Conservation (phyloP, 768 basidiomycete species). For the Russula sp. region DNA sequence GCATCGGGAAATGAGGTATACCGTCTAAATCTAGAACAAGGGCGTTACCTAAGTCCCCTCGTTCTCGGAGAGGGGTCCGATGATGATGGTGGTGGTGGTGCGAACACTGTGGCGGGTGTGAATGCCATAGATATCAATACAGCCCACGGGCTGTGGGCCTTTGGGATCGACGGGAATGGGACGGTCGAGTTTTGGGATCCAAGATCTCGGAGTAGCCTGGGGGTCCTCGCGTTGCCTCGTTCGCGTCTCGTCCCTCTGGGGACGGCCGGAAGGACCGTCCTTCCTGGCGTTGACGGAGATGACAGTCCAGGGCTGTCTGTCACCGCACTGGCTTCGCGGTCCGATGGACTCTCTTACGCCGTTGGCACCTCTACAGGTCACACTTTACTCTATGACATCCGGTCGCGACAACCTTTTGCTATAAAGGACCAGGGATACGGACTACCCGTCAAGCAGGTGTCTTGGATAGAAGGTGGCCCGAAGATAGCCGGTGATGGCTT, state of each 20-base stretch:
- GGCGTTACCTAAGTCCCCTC: constrained; percentile 84
- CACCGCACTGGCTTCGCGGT: constrained; percentile 80
- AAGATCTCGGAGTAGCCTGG: constrained; percentile 73
- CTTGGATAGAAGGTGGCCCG: constrained; percentile 87
- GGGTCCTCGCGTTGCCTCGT: constrained; percentile 59
- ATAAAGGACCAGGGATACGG: constrained; percentile 98
- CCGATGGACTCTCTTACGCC: constrained; percentile 90
- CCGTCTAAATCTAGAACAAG: constrained; percentile 93
- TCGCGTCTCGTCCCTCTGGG: constrained; percentile 48
- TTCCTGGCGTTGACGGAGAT: constrained; percentile 41
- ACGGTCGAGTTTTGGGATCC: constrained; percentile 97
- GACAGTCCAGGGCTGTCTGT: constrained; percentile 49
- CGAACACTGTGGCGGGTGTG: constrained; percentile 70
- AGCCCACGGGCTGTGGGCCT: constrained; percentile 84
- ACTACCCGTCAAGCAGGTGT: constrained; percentile 75
- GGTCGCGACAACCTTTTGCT: constrained; percentile 77
- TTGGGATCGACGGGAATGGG: constrained; percentile 84
- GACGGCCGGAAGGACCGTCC: constrained; percentile 35
- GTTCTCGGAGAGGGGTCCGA: constrained; percentile 43
- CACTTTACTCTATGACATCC: constrained; percentile 90
- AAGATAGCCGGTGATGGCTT: constrained; percentile 84
- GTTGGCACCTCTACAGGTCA: constrained; percentile 95
- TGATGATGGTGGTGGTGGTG: constrained; percentile 40
- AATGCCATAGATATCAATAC: constrained; percentile 92
- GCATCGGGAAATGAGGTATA: constrained; percentile 87